Evolutionary conservation across 2,329 filamentous ascomycete genomes (phyloP).

Genomic region (Lachnum nothofagi): DNA sequence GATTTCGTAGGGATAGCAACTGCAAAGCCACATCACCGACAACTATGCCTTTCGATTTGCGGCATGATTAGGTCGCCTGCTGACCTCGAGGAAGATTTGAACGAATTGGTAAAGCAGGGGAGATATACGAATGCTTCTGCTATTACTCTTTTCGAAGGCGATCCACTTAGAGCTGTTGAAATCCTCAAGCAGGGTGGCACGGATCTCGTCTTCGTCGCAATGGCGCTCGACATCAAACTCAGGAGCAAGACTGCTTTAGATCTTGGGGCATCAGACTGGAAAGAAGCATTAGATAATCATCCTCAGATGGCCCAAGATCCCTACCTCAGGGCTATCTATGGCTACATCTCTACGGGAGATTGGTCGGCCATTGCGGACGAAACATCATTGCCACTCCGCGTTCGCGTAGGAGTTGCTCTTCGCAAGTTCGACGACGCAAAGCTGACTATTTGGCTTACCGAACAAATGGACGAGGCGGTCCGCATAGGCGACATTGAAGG

Average conservation of each 20-base stretch:
- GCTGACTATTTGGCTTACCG: constrained; percentile 62
- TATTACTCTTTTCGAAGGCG: constrained; percentile 67
- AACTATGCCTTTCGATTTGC: constrained; percentile 70
- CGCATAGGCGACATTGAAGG: constrained; percentile 69
- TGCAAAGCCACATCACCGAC: constrained; percentile 62
- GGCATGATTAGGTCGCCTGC: constrained; percentile 59
- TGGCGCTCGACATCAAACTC: constrained; percentile 60
- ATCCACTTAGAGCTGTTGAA: constrained; percentile 62
- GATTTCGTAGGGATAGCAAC: constrained; percentile 60
- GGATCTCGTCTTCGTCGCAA: constrained; percentile 63
- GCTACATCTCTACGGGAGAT: constrained; percentile 69
- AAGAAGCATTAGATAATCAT: constrained; percentile 25
- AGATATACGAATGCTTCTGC: constrained; percentile 72
- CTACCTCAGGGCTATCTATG: constrained; percentile 74
- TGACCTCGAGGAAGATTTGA: constrained; percentile 41
- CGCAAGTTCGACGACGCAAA: constrained; percentile 58
- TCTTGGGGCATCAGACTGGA: constrained; percentile 28
- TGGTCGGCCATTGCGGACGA: constrained; percentile 72
- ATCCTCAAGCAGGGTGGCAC: constrained; percentile 64
- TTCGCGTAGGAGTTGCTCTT: constrained; percentile 69
- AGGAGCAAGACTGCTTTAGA: constrained; percentile 41
- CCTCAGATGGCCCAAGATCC: constrained; percentile 59
- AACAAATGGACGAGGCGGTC: constrained; percentile 57
- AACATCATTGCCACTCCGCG: constrained; percentile 65
- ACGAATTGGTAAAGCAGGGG: constrained; percentile 41